Conservation (phyloP, 1,284 basidiomycete genomes). For the Ceratobasidium sp. region DNA sequence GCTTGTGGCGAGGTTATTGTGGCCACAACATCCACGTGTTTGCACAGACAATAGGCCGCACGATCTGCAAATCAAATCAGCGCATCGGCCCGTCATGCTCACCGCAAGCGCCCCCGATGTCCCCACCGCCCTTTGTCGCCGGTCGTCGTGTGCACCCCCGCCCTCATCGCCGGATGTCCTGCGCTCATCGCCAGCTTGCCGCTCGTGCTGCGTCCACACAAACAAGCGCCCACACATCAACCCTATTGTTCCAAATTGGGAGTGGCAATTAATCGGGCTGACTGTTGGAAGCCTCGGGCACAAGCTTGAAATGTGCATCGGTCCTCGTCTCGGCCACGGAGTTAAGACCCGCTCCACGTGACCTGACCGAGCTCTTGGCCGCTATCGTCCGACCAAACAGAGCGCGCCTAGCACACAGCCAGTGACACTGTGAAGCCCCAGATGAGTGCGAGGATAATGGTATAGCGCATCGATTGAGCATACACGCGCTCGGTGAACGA, state of each 20-base stretch:
- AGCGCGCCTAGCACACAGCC: background rate
- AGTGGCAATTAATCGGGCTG: background rate
- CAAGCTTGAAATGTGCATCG: slow-evolving; percentile 11
- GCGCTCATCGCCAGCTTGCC: slow-evolving; percentile 21
- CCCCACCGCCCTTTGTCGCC: slow-evolving; percentile 4
- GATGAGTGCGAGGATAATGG: background rate
- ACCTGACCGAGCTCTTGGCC: slow-evolving; percentile 28
- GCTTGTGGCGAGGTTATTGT: slow-evolving; percentile 36
- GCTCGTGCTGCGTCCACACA: background rate
- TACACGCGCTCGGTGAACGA: too few species aligned
- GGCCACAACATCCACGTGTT: slow-evolving; percentile 42
- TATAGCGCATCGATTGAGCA: background rate
- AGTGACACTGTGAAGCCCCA: background rate
- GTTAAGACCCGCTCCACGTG: slow-evolving; percentile 25
- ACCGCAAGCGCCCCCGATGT: background rate
- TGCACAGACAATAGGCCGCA: slow-evolving; percentile 19
- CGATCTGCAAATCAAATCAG: background rate
- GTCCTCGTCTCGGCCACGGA: slow-evolving; percentile 28
- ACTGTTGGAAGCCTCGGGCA: slow-evolving; percentile 23
- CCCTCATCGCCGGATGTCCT: slow-evolving; percentile 1
- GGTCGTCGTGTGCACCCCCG: background rate
- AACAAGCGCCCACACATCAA: slow-evolving; percentile 5
- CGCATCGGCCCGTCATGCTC: slow-evolving; percentile 4
- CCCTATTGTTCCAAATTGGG: slow-evolving; percentile 28
- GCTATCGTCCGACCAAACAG: slow-evolving; percentile 18